Evolutionary conservation across 1,284 basidiomycete species (phyloP).

Genomic region (Sphagnurus paluster): DNA sequence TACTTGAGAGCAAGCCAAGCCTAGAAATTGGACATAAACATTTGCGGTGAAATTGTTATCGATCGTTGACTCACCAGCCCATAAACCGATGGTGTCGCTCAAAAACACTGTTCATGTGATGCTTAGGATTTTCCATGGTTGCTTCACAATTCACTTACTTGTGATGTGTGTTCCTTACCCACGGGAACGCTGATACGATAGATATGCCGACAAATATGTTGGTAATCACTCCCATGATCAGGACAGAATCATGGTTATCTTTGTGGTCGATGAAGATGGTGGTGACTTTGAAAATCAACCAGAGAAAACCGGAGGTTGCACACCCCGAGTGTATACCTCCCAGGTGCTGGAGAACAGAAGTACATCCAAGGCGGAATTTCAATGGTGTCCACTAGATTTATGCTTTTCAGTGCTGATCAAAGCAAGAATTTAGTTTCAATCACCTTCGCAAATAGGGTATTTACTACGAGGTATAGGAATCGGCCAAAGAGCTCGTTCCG

Average conservation of each 20-base stretch:
- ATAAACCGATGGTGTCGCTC: slow-evolving; percentile 71
- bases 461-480: slow-evolving; percentile 55
- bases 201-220: slow-evolving; percentile 56
- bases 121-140: neutral
- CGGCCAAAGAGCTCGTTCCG: slow-evolving; percentile 65
- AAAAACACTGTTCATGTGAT: slow-evolving; percentile 47
- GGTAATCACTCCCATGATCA: slow-evolving; percentile 59
- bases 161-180: slow-evolving; percentile 67
- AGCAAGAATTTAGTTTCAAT: neutral
- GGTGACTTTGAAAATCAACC: slow-evolving; percentile 61
- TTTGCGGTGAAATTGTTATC: slow-evolving; percentile 10
- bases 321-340: slow-evolving; percentile 76
- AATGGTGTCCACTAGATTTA: slow-evolving; percentile 60
- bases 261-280: slow-evolving; percentile 54
- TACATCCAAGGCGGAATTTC: slow-evolving; percentile 58
- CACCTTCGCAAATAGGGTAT: slow-evolving; percentile 64
- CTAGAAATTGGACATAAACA: slow-evolving; percentile 28
- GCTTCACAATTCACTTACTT: slow-evolving; percentile 44
- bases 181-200: slow-evolving; percentile 64
- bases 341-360: slow-evolving; percentile 64
- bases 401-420: slow-evolving; percentile 5
- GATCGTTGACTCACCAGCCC: slow-evolving; percentile 56
- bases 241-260: slow-evolving; percentile 53
- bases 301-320: slow-evolving; percentile 59
- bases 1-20: slow-evolving; percentile 58